Base-by-base conservation (phyloP, 163 green algal genomes). In the Chlorella variabilis region DNA sequence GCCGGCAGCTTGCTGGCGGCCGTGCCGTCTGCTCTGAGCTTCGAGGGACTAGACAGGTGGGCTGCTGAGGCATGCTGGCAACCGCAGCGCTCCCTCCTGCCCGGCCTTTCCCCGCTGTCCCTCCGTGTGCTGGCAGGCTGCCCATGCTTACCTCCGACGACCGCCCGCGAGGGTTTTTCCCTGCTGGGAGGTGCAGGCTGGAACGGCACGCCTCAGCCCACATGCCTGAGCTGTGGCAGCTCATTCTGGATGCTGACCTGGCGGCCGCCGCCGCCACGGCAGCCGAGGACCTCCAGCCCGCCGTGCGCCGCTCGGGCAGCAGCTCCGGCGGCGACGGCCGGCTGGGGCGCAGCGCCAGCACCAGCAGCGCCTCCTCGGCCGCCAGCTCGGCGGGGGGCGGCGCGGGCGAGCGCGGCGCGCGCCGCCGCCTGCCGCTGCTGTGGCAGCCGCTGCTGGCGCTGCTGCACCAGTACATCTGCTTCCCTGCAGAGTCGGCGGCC, bases 401-500 rank as follows among this genome's bases (percentile, higher is more conserved):
- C 9, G 34, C 4, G 4, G 29, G 63, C 34, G 23, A 33, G 2
- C 15, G 33, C 38, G 63, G 63, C 63, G 36, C 6, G 59, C 34
- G 20, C 33, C 63, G 36, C 8, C n/a, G 36, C 7, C 15, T 80
- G 54, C 77, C 75, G 70, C 58, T 85, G 21, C 74, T 90, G 48
- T 73, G 36, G n/a, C 54, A 58, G 56, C 65, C 75, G 42, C 36
- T 79, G 29, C 74, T 90, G 62, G 49, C 11, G 3, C 58, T 89
- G 61, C 56, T 90, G 65, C 75, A 83, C 56, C 39, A 56, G 7
- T 91, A 90, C 58, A 42, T 89, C 39, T n/a, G 65, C 27, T 73
- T 79, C 65, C 67, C 78, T 15, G 42, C 83, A 20, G 82, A 90
- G 63, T 73, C 36, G 2, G 67, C 85, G 38, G 87, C 85, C 1